Percentiles rank a stretch among this genome's conserved stretches.
Conservation (phyloP, 139 green algal genomes). For the Zygnema circumcarinatum region DNA sequence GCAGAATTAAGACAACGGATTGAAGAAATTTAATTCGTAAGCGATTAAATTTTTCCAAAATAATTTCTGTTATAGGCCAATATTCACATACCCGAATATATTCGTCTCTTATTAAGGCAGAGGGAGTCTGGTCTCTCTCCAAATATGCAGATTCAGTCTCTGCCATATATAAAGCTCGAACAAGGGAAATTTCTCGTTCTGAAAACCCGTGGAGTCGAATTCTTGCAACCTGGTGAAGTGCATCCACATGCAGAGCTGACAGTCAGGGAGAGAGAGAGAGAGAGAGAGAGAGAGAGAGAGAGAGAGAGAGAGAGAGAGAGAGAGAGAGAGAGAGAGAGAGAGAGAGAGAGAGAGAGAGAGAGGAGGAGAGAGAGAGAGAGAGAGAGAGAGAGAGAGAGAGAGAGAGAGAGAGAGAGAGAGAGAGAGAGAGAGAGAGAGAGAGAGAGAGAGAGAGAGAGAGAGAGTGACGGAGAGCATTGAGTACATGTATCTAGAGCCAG, state of each 20-base stretch:
- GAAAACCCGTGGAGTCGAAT: conserved; percentile 77
- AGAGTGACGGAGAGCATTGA: not conserved
- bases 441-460: not conserved
- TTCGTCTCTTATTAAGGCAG: conserved; percentile 40
- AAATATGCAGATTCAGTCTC: conserved; percentile 78
- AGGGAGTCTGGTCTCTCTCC: conserved; percentile 76
- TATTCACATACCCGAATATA: conserved; percentile 59
- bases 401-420: not conserved
- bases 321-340: not conserved
- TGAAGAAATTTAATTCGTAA: not conserved
- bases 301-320: not conserved
- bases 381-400: no score
- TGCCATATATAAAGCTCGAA: conserved; percentile 47
- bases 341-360: not conserved
- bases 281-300: not conserved
- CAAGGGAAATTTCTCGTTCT: conserved; percentile 62
- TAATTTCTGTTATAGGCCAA: no score
- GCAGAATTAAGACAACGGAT: not conserved
- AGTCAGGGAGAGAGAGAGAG: not conserved
- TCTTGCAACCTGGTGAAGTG: conserved; percentile 71
- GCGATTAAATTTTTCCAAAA: no score
- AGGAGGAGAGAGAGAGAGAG: no score
- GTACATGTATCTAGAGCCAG: not conserved
- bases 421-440: not conserved
- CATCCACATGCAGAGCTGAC: not conserved